These are phyloP conservation scores for Entomortierella chlamydospora DNA, from an alignment of 192 early-diverging fungal genomes.

Conservation along the genomic window DNA sequence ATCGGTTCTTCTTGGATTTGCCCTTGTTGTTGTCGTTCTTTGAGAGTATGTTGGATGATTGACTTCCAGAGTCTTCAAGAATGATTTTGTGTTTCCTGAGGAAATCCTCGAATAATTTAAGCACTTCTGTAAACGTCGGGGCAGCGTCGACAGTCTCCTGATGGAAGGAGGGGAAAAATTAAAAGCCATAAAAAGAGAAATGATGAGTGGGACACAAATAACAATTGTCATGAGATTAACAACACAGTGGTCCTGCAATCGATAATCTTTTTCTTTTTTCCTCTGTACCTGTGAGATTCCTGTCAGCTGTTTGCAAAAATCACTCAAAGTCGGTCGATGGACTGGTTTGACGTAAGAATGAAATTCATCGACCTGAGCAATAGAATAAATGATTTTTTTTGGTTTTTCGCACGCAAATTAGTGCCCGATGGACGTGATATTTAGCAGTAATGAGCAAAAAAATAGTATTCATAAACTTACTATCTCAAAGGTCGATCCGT, in stretches of 20 bases:
- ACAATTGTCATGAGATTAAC: too few species aligned
- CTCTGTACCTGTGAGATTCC: conserved; percentile 82
- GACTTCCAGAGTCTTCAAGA: conserved; percentile 4
- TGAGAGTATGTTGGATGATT: neutral
- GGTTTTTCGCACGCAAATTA: too few species aligned
- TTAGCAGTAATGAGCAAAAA: too few species aligned
- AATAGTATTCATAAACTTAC: conserved; percentile 50
- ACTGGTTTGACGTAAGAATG: conserved; percentile 78
- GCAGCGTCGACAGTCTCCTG: conserved; percentile 47
- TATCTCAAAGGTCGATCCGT: conserved; percentile 68
- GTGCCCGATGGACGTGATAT: too few species aligned
- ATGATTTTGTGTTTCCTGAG: conserved; percentile 48
- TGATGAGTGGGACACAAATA: too few species aligned
- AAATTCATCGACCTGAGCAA: conserved; percentile 72
- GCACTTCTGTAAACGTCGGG: conserved; percentile 53
- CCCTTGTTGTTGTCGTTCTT: neutral
- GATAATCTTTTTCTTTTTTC: too few species aligned
- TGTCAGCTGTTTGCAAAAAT: conserved; percentile 83
- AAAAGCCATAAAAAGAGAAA: neutral
- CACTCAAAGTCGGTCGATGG: conserved; percentile 72
- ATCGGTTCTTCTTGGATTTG: conserved; percentile 1
- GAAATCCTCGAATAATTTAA: conserved; percentile 47
- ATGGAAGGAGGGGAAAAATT: too few species aligned
- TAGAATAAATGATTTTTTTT: neutral
- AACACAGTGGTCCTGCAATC: too few species aligned